phyloP scores from a whole-genome alignment of 164 flowering plant species.

The Paratinospora sagittata region DNA sequence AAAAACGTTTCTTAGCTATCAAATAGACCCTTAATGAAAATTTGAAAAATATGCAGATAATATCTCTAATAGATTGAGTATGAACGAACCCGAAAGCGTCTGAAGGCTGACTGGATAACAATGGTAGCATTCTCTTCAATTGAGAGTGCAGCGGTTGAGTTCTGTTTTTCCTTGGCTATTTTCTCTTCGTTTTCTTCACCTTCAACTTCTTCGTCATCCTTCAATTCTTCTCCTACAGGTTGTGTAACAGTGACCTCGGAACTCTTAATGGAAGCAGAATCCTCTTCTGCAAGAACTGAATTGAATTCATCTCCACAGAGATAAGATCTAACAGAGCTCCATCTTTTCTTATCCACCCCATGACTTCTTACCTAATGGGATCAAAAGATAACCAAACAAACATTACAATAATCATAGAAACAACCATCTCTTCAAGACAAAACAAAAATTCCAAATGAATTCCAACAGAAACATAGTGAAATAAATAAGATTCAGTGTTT shows the following conservation, averaged over 20 bases:
- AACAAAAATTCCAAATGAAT: too few species aligned
- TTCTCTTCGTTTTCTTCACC: slow-evolving; percentile 18
- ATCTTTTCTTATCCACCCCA: slow-evolving; percentile 44
- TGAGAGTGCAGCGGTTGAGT: slow-evolving; percentile 19
- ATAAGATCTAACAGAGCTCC: slow-evolving; percentile 66
- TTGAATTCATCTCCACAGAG: slow-evolving; percentile 68
- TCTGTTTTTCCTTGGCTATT: slow-evolving; percentile 21
- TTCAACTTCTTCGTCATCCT: slow-evolving; percentile 14
- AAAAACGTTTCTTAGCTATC: too few species aligned
- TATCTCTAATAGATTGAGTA: neutral
- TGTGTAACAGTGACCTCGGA: slow-evolving; percentile 64
- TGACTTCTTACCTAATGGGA: slow-evolving; percentile 33
- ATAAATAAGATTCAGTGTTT: neutral
- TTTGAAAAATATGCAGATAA: too few species aligned
- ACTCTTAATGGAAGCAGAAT: slow-evolving; percentile 56
- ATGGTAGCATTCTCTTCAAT: slow-evolving; percentile 51
- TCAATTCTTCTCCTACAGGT: slow-evolving; percentile 28
- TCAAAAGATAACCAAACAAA: neutral
- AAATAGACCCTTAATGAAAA: too few species aligned
- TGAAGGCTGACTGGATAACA: slow-evolving; percentile 63
- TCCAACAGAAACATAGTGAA: neutral
- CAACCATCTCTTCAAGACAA: too few species aligned
- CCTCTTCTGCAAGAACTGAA: slow-evolving; percentile 63
- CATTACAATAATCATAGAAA: neutral
- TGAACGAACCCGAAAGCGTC: slow-evolving; percentile 50